Base-by-base conservation (phyloP, 1,284 basidiomycete species). In the Mrakiaceae sp. region DNA sequence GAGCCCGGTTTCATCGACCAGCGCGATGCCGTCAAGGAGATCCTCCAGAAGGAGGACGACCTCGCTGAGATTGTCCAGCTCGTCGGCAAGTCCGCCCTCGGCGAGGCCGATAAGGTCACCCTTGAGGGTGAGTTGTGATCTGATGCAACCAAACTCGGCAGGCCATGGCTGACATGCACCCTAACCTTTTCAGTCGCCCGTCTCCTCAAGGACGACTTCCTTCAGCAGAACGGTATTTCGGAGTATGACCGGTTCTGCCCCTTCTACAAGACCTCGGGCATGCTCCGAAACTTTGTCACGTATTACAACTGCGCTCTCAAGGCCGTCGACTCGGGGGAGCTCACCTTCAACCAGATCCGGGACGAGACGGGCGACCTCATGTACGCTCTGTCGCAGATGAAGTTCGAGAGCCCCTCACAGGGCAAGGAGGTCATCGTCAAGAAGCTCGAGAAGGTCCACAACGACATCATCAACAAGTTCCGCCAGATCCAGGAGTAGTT, bases 141-240 rank as follows among this genome's bases (percentile, higher is more conserved):
- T 58, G 56, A 39, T 47, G 16, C 7, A 27, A 58, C 8, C 2
- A 1, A 9, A 12, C 44, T 58, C 12, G 40, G 12, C 40, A 40
- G 27, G 27, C 27, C 27, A 27, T 27, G 27, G 27, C 27, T 27
- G 27, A 27, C 14, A 10, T 6, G 8, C 56, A 11, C 16, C 40
- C 11, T 94, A 72, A 94, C 90, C 8, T 82, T 95, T 51, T 92
- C 95, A 72, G 90, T 96, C 43, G 92, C 91, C 12, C 83, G 87
- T 58, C 88, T 94, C 85, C 81, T 92, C 70, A 94, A 93, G 80
- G 90, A 97, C 72, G 96, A 99, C 78, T 98, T 96, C 81, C 79
- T 98, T 74, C 94, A 97, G 77, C 95, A 99, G 79, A 98, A 98
- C 74, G 96, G 96, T 74, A 97, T 98, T 83, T 92, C 89, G 75